Percentiles rank a stretch among this genome's conserved stretches.
Evolutionary conservation across 306 rosid species (phyloP).

Genomic region (Ceratonia siliqua): DNA sequence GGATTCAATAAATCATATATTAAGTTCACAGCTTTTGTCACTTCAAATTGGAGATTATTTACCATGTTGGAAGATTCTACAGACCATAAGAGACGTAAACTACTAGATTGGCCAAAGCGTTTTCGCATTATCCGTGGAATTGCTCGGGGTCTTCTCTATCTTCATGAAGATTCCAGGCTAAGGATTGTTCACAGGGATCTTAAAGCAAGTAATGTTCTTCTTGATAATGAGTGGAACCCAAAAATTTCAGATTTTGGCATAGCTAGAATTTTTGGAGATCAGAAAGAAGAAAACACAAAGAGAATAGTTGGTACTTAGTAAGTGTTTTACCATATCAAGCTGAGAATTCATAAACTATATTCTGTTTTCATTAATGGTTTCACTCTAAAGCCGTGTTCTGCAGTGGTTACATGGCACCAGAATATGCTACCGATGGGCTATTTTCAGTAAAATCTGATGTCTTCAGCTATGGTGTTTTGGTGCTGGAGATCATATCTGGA

Average conservation of each 20-base stretch:
- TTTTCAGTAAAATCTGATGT: constrained; percentile 48
- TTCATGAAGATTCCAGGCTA: constrained; percentile 48
- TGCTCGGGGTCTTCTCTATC: constrained; percentile 54
- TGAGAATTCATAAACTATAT: neutral
- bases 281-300: constrained; percentile 49
- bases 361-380: too few species aligned
- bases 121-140: constrained; percentile 43
- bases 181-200: constrained; percentile 51
- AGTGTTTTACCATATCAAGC: constrained; percentile 15
- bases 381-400: too few species aligned
- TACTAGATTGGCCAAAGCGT: constrained; percentile 45
- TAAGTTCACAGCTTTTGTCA: too few species aligned
- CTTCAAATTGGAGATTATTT: neutral
- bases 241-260: constrained; percentile 55
- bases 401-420: constrained; percentile 64
- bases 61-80: neutral
- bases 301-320: constrained; percentile 55
- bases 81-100: constrained; percentile 20
- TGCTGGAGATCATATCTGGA: constrained; percentile 59
- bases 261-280: constrained; percentile 47
- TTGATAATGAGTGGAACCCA: constrained; percentile 43
- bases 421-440: constrained; percentile 46
- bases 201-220: constrained; percentile 47
- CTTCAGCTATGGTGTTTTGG: constrained; percentile 49
- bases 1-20: neutral